Percentiles rank a stretch among this genome's conserved stretches.
phyloP scores from a whole-genome alignment of 257 asterid genomes.

The Buddleja alternifolia region DNA sequence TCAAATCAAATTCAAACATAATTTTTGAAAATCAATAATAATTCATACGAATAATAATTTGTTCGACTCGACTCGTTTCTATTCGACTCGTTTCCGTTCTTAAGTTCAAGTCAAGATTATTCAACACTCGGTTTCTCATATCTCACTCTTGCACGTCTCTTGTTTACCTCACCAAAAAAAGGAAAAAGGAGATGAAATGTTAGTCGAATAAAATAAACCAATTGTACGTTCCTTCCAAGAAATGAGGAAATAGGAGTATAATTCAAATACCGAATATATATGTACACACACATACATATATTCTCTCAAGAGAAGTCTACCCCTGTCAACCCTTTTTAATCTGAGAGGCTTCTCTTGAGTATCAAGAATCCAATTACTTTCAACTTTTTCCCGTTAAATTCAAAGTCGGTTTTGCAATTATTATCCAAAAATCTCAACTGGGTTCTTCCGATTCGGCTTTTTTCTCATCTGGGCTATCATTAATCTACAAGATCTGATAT shows the following conservation, averaged over 20 bases:
- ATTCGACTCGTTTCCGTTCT: too few relatives aligned
- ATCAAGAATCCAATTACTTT: slow-evolving; percentile 20
- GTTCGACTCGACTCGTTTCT: too few relatives aligned
- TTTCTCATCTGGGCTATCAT: slow-evolving; percentile 22
- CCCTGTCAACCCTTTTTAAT: not conserved
- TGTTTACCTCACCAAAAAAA: not conserved
- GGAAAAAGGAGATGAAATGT: not conserved
- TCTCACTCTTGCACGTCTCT: slow-evolving; percentile 5
- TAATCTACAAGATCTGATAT: not conserved
- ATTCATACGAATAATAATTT: too few relatives aligned
- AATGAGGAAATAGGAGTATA: slow-evolving; percentile 25
- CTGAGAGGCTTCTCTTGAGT: slow-evolving; percentile 39
- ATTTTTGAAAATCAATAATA: too few relatives aligned
- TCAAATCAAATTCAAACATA: too few relatives aligned
- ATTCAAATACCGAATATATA: not conserved
- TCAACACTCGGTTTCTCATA: too few relatives aligned
- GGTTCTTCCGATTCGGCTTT: slow-evolving; percentile 19
- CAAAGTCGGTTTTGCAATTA: not conserved
- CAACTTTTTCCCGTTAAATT: not conserved
- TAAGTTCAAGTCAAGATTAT: too few relatives aligned
- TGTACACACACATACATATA: not conserved
- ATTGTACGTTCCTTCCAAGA: slow-evolving; percentile 26
- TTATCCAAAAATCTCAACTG: not conserved
- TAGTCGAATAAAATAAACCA: not conserved
- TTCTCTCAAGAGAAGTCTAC: slow-evolving; percentile 35